Evolutionary conservation across 345 rosid species (phyloP), one percentile per base, ranked within the genome.

Genomic region (Dipteronia sinensis): DNA sequence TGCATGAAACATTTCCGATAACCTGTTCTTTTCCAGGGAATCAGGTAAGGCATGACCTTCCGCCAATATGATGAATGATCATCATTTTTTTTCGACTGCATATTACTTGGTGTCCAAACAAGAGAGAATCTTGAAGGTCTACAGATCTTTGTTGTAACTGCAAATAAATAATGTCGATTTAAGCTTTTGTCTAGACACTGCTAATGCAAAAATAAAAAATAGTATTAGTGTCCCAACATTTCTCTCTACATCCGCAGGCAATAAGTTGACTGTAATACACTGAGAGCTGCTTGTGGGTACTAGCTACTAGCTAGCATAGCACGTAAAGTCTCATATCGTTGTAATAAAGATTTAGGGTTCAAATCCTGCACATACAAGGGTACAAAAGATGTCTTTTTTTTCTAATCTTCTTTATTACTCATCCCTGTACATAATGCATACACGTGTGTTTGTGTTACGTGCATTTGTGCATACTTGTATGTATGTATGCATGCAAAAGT

Each of bases 21-120:
- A 51, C 91, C 81, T 76, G 87, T 85, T 87, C 99, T 90, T 87
- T 96, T 96, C 97, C 95, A 94, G 22, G 98, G 98, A 83, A 91
- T 86, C 83, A 88, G 86, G 61, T 88, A 90, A 31, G 99, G 96
- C 73, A 87, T 79, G 83, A 88, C 78, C 85, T 87, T 89, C 64
- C 77, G 88, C 76, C 71, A 77, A 75, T 77, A 78, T 76, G 82
- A 81, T 76, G 84, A 87, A 74, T 47, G 73, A 67, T 75, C 73
- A 61, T 77, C 69, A 73, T 81, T 78, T 69, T 79, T 85, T 64
- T 84, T 83, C 76, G 85, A 72, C 80, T 81, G 82, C 44, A 83
- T 68, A 85, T 87, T 84, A 71, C 76, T 85, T 70, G 83, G 89
- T 9, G 90, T 89, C 98, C 99, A 94, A 71, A 94, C 99, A 79